Evolutionary conservation across 148 eudicot species (phyloP), one percentile per base, ranked within the genome.

Genomic region (Linanthus parryae): DNA sequence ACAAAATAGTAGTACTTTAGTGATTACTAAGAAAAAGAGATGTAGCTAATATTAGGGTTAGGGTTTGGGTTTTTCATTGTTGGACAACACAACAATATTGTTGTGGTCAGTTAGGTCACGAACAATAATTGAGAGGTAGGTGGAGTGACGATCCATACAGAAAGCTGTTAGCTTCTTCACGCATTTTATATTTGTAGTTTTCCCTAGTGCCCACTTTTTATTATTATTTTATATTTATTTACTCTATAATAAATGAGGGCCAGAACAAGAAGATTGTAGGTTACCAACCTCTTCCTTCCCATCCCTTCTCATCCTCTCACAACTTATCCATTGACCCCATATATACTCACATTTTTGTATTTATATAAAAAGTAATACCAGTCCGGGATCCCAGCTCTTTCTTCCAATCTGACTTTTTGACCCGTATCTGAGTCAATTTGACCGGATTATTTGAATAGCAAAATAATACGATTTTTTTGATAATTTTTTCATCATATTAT

Each of bases 301-400:
- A 51, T 70, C 44, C 57, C 65, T 60, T 69, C 70, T 65, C 75
- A 40, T 71, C 83, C 74, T 74, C 72, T 69, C 84, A 64, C 71
- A 27, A 61, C 81, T 78, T 78, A 75, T 79, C 84, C 77, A 56
- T 58, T 46, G 54, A 34, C 44, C 41, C 54, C 23, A 9, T 16
- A 21, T 33, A 2, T 27, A 31, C 35, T 11, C 11, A 31, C 35
- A 5, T 11, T 31, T 31, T 31, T 5, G 35, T 11, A 31, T 5
- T 31, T 31, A 11, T 5, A 31, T 5, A 31, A 5, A 31, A 31
- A 31, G 35, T 11, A 5, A 31, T 31, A n/a, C n/a, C n/a, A n/a
- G n/a, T n/a, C n/a, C n/a, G n/a, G n/a, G n/a, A n/a, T n/a, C n/a
- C n/a, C n/a, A n/a, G n/a, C n/a, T n/a, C n/a, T n/a, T n/a, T n/a